These are phyloP conservation scores for Adansonia digitata DNA, from an alignment of 345 rosid species.

Conservation along the genomic window DNA sequence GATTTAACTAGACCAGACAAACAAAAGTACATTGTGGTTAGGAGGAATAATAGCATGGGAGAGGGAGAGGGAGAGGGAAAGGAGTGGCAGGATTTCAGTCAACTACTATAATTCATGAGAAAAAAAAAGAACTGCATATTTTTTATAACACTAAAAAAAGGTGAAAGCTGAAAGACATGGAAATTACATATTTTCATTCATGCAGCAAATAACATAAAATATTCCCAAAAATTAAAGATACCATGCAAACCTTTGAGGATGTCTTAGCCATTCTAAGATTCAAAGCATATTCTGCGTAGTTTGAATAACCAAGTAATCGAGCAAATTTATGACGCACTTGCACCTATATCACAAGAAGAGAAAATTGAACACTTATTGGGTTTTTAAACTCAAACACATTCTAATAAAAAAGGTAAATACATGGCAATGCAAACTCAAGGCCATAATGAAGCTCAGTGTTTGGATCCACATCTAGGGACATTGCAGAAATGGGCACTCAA, in stretches of 20 bases:
- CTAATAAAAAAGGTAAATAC: neutral
- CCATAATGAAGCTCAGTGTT: neutral
- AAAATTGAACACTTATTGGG: neutral
- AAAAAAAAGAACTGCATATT: neutral
- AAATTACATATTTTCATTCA: neutral
- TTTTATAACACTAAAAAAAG: neutral
- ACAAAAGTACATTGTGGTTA: neutral
- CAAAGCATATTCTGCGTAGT: slow-evolving; percentile 80
- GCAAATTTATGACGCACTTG: slow-evolving; percentile 83
- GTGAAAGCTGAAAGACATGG: neutral
- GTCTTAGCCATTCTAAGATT: slow-evolving; percentile 78
- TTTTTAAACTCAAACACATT: neutral
- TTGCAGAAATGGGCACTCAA: neutral
- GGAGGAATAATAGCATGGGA: neutral
- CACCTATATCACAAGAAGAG: slow-evolving; percentile 43
- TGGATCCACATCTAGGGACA: slow-evolving; percentile 3
- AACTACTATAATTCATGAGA: neutral
- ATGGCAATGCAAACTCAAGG: neutral
- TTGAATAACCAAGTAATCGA: slow-evolving; percentile 76
- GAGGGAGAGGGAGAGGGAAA: neutral
- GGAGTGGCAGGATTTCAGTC: neutral
- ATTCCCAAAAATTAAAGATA: slow-evolving; percentile 8
- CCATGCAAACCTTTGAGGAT: slow-evolving; percentile 64
- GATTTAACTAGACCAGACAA: neutral
- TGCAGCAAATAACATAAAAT: slow-evolving; percentile 1